Base-by-base conservation (phyloP, 345 rosid genomes). In the Euphorbia pulcherrima region DNA sequence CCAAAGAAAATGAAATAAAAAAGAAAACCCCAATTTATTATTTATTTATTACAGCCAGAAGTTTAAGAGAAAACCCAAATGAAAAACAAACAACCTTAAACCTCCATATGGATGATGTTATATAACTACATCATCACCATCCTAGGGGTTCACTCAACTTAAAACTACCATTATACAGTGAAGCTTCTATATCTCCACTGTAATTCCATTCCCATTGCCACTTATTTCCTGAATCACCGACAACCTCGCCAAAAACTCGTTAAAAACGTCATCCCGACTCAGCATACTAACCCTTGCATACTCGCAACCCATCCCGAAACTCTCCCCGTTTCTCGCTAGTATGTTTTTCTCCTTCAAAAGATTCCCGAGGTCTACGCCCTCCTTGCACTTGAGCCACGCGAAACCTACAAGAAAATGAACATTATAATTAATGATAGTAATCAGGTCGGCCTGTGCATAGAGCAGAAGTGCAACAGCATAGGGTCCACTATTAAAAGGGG, bases 361-460 rank as follows among this genome's bases (percentile, higher is more conserved):
- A n/a, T 67, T 68, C 57, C 68, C 89, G 14, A 73, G 70, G 71
- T 89, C 86, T 53, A 51, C 47, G 16, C 72, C 84, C 37, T 84
- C 87, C 60, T 87, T 80, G 82, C 86, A 75, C 75, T 86, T 79
- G 70, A 93, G 17, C 97, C 97, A 90, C 46, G 92, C 98, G 76
- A 90, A 93, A 27, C 86, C 98, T 93, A 80, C 9, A 29, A 2
- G 12, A 33, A 24, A 6, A 60, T n/a, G n/a, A n/a, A n/a, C n/a
- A n/a, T n/a, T n/a, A n/a, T n/a, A n/a, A n/a, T n/a, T n/a, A n/a
- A n/a, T n/a, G n/a, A n/a, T n/a, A n/a, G n/a, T n/a, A n/a, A n/a
- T n/a, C n/a, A n/a, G n/a, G n/a, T n/a, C n/a, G n/a, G n/a, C n/a
- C n/a, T n/a, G n/a, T n/a, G n/a, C n/a, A n/a, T n/a, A n/a, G n/a